phyloP scores from a whole-genome alignment of 805 yeast genomes.

The Jamesozyma gamospora region DNA sequence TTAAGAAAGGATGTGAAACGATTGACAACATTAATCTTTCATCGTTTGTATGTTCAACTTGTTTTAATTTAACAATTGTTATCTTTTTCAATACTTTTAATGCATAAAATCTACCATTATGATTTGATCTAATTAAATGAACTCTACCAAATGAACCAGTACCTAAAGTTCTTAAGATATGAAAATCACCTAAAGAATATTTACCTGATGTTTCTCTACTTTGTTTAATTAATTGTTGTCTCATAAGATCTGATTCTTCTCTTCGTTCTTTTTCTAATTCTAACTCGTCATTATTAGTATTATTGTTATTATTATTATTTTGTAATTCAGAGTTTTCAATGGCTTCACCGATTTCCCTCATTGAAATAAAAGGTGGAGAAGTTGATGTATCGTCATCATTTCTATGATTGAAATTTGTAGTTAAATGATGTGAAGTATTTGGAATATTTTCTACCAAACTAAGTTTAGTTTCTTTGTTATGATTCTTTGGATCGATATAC shows the following conservation, averaged over 20 bases:
- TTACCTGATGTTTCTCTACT: slow-evolving; percentile 44
- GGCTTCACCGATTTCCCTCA: slow-evolving; percentile 2
- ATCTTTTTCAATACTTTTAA: slow-evolving; percentile 80
- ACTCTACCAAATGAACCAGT: slow-evolving; percentile 96
- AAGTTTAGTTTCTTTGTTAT: slow-evolving; percentile 3
- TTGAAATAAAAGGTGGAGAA: slow-evolving; percentile 1
- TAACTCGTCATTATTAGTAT: neutral
- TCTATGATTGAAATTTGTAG: neutral
- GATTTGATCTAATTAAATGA: slow-evolving; percentile 77
- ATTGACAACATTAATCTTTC: slow-evolving; percentile 81
- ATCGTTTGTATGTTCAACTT: slow-evolving; percentile 92
- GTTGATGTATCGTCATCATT: neutral
- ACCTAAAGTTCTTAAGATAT: slow-evolving; percentile 78
- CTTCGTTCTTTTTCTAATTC: slow-evolving; percentile 1
- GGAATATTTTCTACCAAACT: neutral
- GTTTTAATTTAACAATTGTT: slow-evolving; percentile 85
- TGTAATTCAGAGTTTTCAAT: slow-evolving; percentile 1
- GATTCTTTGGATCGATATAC: slow-evolving; percentile 4
- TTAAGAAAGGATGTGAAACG: slow-evolving; percentile 83
- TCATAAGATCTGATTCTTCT: neutral
- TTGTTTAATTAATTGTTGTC: slow-evolving; percentile 2
- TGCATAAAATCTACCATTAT: slow-evolving; percentile 89
- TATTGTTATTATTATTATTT: neutral
- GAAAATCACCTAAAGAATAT: slow-evolving; percentile 71
- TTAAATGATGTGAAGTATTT: neutral